Conservation (phyloP, 2,329 filamentous ascomycete species). For the Cercospora zeina region DNA sequence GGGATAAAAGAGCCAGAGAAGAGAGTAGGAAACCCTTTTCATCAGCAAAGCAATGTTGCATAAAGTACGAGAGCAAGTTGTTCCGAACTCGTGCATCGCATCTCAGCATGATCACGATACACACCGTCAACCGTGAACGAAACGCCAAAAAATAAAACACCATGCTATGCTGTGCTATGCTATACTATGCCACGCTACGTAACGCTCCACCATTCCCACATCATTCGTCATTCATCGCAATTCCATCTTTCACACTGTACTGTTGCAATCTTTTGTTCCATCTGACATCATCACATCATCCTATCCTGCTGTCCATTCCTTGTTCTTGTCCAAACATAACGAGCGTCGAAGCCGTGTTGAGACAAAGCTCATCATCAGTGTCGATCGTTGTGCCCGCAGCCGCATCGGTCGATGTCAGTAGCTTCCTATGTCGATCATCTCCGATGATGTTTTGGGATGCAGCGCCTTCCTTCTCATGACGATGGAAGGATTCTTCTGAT, state of each 20-base stretch:
- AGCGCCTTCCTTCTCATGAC: background rate
- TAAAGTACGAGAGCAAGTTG: too few relatives aligned
- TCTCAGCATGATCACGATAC: too few relatives aligned
- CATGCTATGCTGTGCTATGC: too few relatives aligned
- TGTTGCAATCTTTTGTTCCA: background rate
- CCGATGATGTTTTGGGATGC: background rate
- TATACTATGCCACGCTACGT: too few relatives aligned
- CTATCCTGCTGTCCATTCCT: background rate
- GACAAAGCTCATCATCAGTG: background rate
- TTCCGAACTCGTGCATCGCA: background rate
- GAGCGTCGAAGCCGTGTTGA: background rate
- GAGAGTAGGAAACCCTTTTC: too few relatives aligned
- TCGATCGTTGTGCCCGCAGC: background rate
- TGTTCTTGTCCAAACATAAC: background rate
- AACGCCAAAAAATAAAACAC: conserved; percentile 20
- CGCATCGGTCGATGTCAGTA: background rate
- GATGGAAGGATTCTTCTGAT: background rate
- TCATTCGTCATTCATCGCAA: too few relatives aligned
- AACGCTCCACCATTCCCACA: conserved; percentile 13
- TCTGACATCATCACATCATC: background rate
- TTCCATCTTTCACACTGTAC: background rate
- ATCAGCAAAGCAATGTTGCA: too few relatives aligned
- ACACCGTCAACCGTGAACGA: too few relatives aligned
- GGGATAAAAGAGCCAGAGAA: too few relatives aligned
- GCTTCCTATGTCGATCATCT: conserved; percentile 3